Percentiles rank a stretch among this genome's conserved stretches.
Evolutionary conservation across 805 yeast species (phyloP).

Genomic region (Suhomyces sp.): DNA sequence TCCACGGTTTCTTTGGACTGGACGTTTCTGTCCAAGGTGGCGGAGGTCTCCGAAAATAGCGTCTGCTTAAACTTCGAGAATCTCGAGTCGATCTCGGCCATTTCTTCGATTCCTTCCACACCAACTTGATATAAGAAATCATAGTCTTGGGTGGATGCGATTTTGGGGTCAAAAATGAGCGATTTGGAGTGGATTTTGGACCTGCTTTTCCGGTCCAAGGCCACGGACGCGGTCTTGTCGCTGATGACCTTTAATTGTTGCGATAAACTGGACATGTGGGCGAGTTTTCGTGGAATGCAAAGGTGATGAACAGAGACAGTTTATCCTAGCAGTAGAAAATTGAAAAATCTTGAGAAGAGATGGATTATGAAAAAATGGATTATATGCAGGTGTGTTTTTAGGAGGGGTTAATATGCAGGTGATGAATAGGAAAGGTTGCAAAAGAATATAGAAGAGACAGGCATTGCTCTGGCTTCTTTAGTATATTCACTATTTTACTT

Average conservation of each 20-base stretch:
- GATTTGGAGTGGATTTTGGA: slow-evolving; percentile 88
- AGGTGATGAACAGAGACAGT: too few species aligned
- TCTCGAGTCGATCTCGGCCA: slow-evolving; percentile 69
- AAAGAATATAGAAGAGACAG: too few species aligned
- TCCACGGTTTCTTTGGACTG: slow-evolving; percentile 75
- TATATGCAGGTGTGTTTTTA: too few species aligned
- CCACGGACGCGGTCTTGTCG: slow-evolving; percentile 63
- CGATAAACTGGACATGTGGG: slow-evolving; percentile 59
- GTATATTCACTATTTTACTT: too few species aligned
- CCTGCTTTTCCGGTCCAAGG: slow-evolving; percentile 81
- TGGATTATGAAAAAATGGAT: too few species aligned
- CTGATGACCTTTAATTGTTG: slow-evolving; percentile 77
- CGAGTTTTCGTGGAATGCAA: too few species aligned
- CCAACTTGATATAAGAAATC: slow-evolving; percentile 75
- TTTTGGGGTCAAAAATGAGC: slow-evolving; percentile 77
- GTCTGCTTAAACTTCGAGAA: slow-evolving; percentile 69
- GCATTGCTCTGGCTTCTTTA: too few species aligned
- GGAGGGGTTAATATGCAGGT: too few species aligned
- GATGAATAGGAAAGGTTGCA: too few species aligned
- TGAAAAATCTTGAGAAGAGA: too few species aligned
- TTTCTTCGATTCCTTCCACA: slow-evolving; percentile 71
- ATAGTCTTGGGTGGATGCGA: slow-evolving; percentile 93
- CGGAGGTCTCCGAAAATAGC: slow-evolving; percentile 79
- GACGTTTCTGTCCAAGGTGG: slow-evolving; percentile 76
- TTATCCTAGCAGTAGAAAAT: too few species aligned